phyloP scores from a whole-genome alignment of 768 basidiomycete species.

The Tremella fuciformis region DNA sequence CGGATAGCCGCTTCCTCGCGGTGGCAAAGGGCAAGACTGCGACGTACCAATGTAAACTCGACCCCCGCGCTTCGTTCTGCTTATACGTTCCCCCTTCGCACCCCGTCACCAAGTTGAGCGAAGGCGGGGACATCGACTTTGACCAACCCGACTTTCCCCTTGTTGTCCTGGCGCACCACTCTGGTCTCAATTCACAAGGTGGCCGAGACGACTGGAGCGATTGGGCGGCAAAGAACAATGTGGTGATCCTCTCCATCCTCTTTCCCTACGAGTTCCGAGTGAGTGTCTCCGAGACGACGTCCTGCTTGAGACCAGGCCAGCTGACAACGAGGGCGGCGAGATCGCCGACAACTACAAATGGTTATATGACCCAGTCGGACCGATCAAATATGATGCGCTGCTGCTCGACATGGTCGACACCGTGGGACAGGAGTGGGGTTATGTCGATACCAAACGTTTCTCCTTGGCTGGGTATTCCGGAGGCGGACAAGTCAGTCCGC shows the following conservation, averaged over 20 bases:
- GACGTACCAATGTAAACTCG: too few relatives aligned
- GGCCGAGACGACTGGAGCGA: too few relatives aligned
- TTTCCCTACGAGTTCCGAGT: conserved; percentile 1
- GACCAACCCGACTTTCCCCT: too few relatives aligned
- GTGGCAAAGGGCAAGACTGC: too few relatives aligned
- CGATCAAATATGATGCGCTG: neutral
- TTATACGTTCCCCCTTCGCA: too few relatives aligned
- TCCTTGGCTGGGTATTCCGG: neutral
- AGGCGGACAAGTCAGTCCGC: neutral
- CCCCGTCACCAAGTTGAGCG: too few relatives aligned
- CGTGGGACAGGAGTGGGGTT: neutral
- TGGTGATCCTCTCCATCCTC: neutral
- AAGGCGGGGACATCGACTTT: too few relatives aligned
- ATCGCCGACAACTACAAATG: neutral
- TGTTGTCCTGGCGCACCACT: too few relatives aligned
- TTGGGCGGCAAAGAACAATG: neutral
- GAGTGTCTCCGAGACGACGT: neutral
- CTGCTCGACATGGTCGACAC: conserved; percentile 5
- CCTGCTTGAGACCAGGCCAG: neutral
- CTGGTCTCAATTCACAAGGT: too few relatives aligned
- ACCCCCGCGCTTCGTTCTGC: too few relatives aligned
- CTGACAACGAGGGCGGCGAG: neutral
- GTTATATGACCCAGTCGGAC: neutral
- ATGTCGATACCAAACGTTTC: neutral
- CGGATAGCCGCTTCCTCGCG: too few relatives aligned